Base-by-base conservation (phyloP, 2,329 filamentous ascomycete genomes). In the Dendryphion nanum region DNA sequence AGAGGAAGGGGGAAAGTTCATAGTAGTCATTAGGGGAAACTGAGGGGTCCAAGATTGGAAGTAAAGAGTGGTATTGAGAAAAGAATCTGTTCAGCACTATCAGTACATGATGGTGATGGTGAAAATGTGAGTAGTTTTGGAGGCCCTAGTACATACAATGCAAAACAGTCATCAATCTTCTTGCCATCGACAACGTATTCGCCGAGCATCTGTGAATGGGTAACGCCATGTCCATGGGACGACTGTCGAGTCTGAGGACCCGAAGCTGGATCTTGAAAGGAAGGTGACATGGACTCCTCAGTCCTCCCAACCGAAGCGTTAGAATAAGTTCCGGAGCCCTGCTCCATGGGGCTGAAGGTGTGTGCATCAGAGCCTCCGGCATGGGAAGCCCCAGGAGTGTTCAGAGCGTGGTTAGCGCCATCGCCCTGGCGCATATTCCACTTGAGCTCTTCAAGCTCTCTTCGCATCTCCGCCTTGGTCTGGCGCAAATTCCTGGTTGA, bases 381-480 rank as follows among this genome's bases (percentile, higher is more conserved):
- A 35, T 47, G 52, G 18, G 55, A 57, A 6, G 56, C 56, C n/a
- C n/a, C n/a, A 13, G 58, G 57, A 20, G 50, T 59, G 10, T 58
- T 55, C 28, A 45, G 43, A 12, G 51, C 44, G 34, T 61, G 53
- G 31, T 48, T 56, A 15, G 51, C 42, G 23, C 10, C 23, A 14
- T 60, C 57, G 14, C 43, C 48, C 14, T 59, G 55, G 26, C 60
- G 54, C 49, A 63, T 55, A 23, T 60, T 63, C 61, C 60, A 63
- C 41, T 55, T 51, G 33, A 64, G 42, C 34, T 63, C 58, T 36
- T 64, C 61, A 7, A 64, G 46, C 38, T 64, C 61, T 35, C 61
- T 48, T 20, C 61, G 59, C 61, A 64, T 64, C 40, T 64, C 61
- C 16, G 61, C 61, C 38, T 64, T 64, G 21, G 61, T 64, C 36